Evolutionary conservation across 768 basidiomycete species (phyloP).

Genomic region (Calocybe gangraenosa): DNA sequence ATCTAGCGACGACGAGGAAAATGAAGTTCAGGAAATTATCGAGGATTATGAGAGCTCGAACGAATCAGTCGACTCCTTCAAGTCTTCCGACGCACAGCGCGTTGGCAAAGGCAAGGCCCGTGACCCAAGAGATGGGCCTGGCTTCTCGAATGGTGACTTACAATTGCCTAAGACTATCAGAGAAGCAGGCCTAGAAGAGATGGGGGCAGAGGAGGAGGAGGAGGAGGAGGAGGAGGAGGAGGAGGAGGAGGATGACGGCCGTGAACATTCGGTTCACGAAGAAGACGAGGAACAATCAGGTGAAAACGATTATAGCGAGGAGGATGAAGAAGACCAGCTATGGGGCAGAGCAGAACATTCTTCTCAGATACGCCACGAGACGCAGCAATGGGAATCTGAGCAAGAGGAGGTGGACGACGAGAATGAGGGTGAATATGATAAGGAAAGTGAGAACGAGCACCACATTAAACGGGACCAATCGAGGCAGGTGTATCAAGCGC

Average conservation of each 20-base stretch:
- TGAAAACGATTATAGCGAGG: constrained; percentile 17
- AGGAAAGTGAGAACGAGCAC: constrained; percentile 9
- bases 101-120: constrained; percentile 55
- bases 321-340: constrained; percentile 5
- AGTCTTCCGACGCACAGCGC: constrained; percentile 45
- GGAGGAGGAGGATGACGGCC: constrained; percentile 14
- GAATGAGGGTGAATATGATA: constrained; percentile 9
- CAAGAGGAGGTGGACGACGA: constrained; percentile 12
- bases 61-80: constrained; percentile 47
- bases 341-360: neutral
- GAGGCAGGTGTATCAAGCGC: neutral
- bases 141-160: constrained; percentile 36
- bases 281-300: constrained; percentile 18
- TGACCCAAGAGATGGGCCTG: constrained; percentile 58
- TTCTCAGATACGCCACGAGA: neutral
- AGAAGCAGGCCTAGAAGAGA: constrained; percentile 19
- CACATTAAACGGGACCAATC: neutral
- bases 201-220: constrained; percentile 17
- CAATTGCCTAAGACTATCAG: constrained; percentile 26
- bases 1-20: constrained; percentile 12
- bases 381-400: constrained; percentile 14
- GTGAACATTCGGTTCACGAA: constrained; percentile 16
- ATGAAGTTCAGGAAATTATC: constrained; percentile 15
- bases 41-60: constrained; percentile 18
- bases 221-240: constrained; percentile 20